Evolutionary conservation across 768 basidiomycete species (phyloP).

Genomic region (Pleurotus cornucopiae): DNA sequence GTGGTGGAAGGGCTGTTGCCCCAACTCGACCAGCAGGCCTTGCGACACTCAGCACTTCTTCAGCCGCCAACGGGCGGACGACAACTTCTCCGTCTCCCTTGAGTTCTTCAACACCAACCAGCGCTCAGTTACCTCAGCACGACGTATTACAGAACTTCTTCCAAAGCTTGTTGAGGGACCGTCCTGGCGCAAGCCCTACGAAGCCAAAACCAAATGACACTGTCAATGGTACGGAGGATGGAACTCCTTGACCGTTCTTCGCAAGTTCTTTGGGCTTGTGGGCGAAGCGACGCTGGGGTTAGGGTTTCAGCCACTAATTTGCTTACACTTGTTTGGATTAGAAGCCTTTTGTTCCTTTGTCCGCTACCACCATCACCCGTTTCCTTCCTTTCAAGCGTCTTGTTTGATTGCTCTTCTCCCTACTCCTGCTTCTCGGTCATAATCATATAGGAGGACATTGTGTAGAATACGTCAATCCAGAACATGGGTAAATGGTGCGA

Average conservation of each 20-base stretch:
- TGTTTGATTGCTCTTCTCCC: slow-evolving; percentile 4
- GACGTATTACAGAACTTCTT: slow-evolving; percentile 88
- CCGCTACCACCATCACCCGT: slow-evolving; percentile 10
- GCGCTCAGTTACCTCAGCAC: slow-evolving; percentile 62
- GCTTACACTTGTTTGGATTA: slow-evolving; percentile 9
- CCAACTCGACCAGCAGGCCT: slow-evolving; percentile 34
- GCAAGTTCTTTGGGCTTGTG: slow-evolving; percentile 10
- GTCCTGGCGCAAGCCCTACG: slow-evolving; percentile 24
- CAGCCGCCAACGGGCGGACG: slow-evolving; percentile 23
- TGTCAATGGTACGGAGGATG: slow-evolving; percentile 32
- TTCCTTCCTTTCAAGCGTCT: not conserved
- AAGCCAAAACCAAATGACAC: slow-evolving; percentile 29
- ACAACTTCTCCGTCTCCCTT: slow-evolving; percentile 32
- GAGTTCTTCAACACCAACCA: slow-evolving; percentile 38
- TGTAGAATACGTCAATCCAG: slow-evolving; percentile 5
- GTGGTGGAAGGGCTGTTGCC: slow-evolving; percentile 23
- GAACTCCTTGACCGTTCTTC: slow-evolving; percentile 21
- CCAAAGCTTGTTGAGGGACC: slow-evolving; percentile 74
- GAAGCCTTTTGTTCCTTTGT: slow-evolving; percentile 2
- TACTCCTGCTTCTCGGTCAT: not conserved
- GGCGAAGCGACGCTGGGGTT: not conserved
- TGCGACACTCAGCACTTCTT: slow-evolving; percentile 31
- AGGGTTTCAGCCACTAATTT: slow-evolving; percentile 9
- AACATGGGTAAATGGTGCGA: slow-evolving; percentile 73
- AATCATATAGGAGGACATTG: not conserved